Evolutionary conservation across 805 yeast species (phyloP).

Genomic region (Myxozyma sirexii): DNA sequence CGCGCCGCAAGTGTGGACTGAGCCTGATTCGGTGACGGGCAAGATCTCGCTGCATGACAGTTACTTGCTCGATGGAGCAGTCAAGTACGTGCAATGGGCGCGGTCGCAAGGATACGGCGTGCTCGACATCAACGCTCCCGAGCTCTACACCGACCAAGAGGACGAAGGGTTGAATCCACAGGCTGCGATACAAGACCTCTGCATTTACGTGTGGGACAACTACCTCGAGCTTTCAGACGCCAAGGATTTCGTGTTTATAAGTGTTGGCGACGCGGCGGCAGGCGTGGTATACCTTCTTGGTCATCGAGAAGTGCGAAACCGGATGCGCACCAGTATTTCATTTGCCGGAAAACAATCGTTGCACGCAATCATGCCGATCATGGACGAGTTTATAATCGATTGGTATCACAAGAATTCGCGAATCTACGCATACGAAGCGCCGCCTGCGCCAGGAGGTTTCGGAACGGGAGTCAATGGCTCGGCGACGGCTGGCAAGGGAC

Average conservation of each 20-base stretch:
- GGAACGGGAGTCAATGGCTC: neutral
- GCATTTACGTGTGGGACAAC: slow-evolving; percentile 87
- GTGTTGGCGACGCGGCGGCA: slow-evolving; percentile 86
- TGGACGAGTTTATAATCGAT: slow-evolving; percentile 86
- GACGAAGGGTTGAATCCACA: slow-evolving; percentile 48
- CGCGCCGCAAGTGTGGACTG: slow-evolving; percentile 91
- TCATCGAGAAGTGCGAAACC: slow-evolving; percentile 67
- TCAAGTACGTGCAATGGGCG: slow-evolving; percentile 72
- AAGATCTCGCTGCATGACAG: slow-evolving; percentile 71
- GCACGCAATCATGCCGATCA: slow-evolving; percentile 77
- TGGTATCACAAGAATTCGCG: slow-evolving; percentile 90
- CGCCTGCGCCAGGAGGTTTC: neutral
- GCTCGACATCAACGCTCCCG: slow-evolving; percentile 81
- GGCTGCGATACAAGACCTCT: slow-evolving; percentile 72
- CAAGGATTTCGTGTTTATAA: slow-evolving; percentile 73
- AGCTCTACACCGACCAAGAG: slow-evolving; percentile 48
- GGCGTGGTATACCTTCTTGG: slow-evolving; percentile 87
- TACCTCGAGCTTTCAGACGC: slow-evolving; percentile 76
- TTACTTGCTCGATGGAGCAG: slow-evolving; percentile 72
- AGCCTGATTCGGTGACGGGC: slow-evolving; percentile 77
- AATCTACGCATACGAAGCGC: slow-evolving; percentile 51
- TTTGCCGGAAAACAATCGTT: slow-evolving; percentile 70
- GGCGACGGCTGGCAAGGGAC: slow-evolving; percentile 52
- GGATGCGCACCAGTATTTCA: slow-evolving; percentile 66
- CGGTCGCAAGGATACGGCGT: slow-evolving; percentile 65